Conservation (phyloP, 345 rosid genomes). For the Noccaea bulbosa region DNA sequence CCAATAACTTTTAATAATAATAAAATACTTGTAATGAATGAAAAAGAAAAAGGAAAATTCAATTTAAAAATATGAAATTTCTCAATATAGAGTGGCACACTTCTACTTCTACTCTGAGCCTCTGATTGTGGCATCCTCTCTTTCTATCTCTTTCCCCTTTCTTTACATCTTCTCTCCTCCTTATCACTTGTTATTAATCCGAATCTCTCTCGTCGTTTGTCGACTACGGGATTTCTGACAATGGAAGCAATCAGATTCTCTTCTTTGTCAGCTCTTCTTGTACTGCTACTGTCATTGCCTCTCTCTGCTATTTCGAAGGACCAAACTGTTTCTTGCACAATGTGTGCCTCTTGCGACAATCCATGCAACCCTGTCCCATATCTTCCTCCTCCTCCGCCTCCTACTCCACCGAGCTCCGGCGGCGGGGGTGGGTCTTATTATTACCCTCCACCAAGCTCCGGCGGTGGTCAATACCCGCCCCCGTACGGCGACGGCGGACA, state of each 20-base stretch:
- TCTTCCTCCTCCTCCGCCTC: slow-evolving; percentile 69
- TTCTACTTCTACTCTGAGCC: slow-evolving; percentile 19
- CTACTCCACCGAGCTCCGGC: slow-evolving; percentile 56
- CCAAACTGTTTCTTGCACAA: slow-evolving; percentile 73
- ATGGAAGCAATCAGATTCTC: slow-evolving; percentile 48
- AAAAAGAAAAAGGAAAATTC: not conserved
- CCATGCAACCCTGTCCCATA: slow-evolving; percentile 57
- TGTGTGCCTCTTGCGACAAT: slow-evolving; percentile 81
- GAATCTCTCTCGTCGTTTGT: slow-evolving; percentile 21
- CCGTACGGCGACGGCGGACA: slow-evolving; percentile 58
- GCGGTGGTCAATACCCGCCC: slow-evolving; percentile 58
- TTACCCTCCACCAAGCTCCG: slow-evolving; percentile 62
- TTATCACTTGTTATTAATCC: slow-evolving; percentile 13
- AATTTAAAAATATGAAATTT: not conserved
- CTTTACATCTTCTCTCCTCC: slow-evolving; percentile 1
- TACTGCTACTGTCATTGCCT: slow-evolving; percentile 39
- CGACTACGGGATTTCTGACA: slow-evolving; percentile 21
- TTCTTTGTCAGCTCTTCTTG: slow-evolving; percentile 21
- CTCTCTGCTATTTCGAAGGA: slow-evolving; percentile 46
- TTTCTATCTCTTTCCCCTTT: not conserved
- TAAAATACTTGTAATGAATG: not conserved
- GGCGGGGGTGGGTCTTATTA: slow-evolving; percentile 50
- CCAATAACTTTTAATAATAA: not conserved
- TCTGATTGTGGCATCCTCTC: slow-evolving; percentile 26
- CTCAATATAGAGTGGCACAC: slow-evolving; percentile 29